Conservation (phyloP, 2,329 filamentous ascomycete species). For the Neoascochyta sp. region DNA sequence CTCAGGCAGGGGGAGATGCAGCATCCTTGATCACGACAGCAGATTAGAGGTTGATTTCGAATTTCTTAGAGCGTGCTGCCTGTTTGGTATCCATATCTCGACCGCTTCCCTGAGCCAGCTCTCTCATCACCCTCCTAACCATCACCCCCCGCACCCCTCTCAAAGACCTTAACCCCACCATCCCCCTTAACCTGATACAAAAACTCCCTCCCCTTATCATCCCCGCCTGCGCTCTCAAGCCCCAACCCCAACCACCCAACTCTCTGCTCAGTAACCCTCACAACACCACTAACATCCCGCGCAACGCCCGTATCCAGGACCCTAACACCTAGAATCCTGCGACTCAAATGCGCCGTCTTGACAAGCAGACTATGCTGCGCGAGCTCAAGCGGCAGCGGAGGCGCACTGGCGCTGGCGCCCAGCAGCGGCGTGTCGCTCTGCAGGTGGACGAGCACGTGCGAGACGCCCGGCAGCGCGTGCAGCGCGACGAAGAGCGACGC, state of each 20-base stretch:
- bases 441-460: conserved; percentile 64
- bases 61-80: too few species aligned
- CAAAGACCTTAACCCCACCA: conserved; percentile 78
- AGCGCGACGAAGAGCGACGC: conserved; percentile 25
- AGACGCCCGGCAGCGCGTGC: conserved; percentile 52
- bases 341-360: conserved; percentile 69
- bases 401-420: conserved; percentile 42
- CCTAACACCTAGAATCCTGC: conserved; percentile 67
- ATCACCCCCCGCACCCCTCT: conserved; percentile 58
- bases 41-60: too few species aligned
- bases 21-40: too few species aligned
- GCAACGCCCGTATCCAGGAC: conserved; percentile 84
- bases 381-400: conserved; percentile 40
- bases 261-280: conserved; percentile 62
- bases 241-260: conserved; percentile 27
- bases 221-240: conserved; percentile 21
- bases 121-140: conserved; percentile 2
- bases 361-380: conserved; percentile 56
- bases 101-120: too few species aligned
- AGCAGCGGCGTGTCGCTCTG: conserved; percentile 72
- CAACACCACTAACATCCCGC: conserved; percentile 82
- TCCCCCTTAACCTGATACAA: conserved; percentile 79
- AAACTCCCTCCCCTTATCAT: conserved; percentile 60
- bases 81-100: too few species aligned
- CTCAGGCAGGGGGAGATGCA: conserved; percentile 11